Evolutionary conservation across 106 monocot species (phyloP).

Genomic region (Dendrobium chrysotoxum): DNA sequence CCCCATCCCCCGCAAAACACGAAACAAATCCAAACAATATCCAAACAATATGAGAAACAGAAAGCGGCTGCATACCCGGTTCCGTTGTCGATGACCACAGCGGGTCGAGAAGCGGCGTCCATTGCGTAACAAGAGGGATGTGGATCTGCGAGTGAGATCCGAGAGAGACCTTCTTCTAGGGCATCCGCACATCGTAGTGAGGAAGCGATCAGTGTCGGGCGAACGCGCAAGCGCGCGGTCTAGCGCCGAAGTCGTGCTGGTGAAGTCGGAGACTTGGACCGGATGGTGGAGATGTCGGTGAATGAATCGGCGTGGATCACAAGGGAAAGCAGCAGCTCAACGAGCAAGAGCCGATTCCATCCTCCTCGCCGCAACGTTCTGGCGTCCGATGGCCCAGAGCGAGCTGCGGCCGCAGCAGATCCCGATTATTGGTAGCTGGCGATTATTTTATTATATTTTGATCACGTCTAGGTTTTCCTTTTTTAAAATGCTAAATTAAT

Average conservation of each 20-base stretch:
- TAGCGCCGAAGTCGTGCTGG: background rate
- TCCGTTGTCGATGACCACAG: slow-evolving; percentile 96
- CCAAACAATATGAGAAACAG: background rate
- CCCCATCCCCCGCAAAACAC: background rate
- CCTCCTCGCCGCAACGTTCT: background rate
- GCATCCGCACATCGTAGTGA: slow-evolving; percentile 36
- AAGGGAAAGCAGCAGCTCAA: slow-evolving; percentile 20
- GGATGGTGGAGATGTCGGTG: background rate
- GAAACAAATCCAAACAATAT: background rate
- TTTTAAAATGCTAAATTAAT: too few species aligned
- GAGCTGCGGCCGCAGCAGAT: background rate
- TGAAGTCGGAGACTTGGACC: background rate
- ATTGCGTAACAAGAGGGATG: slow-evolving; percentile 18
- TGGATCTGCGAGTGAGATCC: slow-evolving; percentile 52
- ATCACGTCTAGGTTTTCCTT: background rate
- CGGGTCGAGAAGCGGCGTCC: slow-evolving; percentile 93
- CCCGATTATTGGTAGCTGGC: background rate
- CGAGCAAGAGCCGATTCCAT: background rate
- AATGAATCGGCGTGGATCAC: slow-evolving; percentile 2
- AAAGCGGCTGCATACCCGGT: slow-evolving; percentile 47
- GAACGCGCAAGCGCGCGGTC: background rate
- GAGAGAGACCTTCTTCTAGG: slow-evolving; percentile 13
- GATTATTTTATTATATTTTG: too few species aligned
- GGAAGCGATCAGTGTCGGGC: background rate
- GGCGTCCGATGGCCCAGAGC: background rate